Evolutionary conservation across 2,329 filamentous ascomycete genomes (phyloP), one percentile per base, ranked within the genome.

Genomic region (Pseudopithomyces chartarum): DNA sequence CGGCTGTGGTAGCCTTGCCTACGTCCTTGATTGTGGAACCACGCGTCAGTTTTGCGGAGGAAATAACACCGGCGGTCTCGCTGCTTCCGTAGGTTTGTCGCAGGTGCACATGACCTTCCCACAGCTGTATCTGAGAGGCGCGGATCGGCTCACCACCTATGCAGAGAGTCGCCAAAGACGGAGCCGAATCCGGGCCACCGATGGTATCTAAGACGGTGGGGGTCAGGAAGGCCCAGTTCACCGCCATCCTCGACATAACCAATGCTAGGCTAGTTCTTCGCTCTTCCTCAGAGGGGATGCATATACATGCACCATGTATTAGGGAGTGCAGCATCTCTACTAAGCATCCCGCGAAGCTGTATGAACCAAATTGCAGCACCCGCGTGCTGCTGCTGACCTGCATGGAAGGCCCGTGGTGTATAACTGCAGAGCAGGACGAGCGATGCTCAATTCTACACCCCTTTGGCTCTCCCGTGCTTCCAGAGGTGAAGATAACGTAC

Each of bases 381-480:
- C 88, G 80, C 1, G 69, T 71, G 3, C 79, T 81, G 13, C 81
- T 80, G 3, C 66, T 67, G 10, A 73, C 70, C 15, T 83, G 70
- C 0, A 34, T n/a, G 52, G 54, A 10, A 51, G 4, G 8, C 26
- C 8, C 26, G 26, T 29, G 8, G 5, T 29, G 26, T 4, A n/a
- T 8, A 4, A 29, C 8, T 29, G 26, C 26, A 29, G 26, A 29
- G 26, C 26, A 29, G 4, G 26, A 29, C 26, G 26, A 29, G 26
- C 26, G 56, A 17, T 80, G 77, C 76, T n/a, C n/a, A n/a, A 62
- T 89, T 87, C 8, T 83, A 84, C 55, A 87, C 2, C 84, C 85
- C 52, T 84, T 84, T 0, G 83, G 82, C 44, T 78, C 79, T 50
- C 80, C 80, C 0, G 83, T 81, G 0, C 82, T 82, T 0, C 82